Conservation (phyloP, 805 yeast species). For the Nakazawaea ernobii region DNA sequence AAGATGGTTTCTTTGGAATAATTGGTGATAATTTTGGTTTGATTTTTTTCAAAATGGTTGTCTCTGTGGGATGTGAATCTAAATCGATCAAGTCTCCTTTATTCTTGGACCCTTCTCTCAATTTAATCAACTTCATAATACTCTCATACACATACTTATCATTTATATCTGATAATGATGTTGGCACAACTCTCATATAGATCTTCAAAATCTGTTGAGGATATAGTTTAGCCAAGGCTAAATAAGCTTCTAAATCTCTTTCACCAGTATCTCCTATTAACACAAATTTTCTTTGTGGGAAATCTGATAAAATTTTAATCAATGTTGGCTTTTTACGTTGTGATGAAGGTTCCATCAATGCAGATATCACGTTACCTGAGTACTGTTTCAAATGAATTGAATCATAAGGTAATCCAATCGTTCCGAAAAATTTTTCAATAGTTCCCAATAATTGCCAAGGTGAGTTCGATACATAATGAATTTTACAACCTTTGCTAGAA, state of each 20-base stretch:
- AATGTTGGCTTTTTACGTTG: slow-evolving; percentile 72
- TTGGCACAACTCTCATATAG: slow-evolving; percentile 71
- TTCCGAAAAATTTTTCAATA: slow-evolving; percentile 49
- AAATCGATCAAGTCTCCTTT: slow-evolving; percentile 31
- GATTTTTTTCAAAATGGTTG: not conserved
- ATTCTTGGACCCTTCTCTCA: slow-evolving; percentile 14
- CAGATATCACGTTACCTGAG: slow-evolving; percentile 72
- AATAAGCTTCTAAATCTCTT: slow-evolving; percentile 88
- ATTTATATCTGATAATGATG: slow-evolving; percentile 56
- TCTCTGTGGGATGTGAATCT: slow-evolving; percentile 14
- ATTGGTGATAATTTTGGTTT: slow-evolving; percentile 27
- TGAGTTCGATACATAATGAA: slow-evolving; percentile 92
- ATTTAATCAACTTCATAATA: not conserved
- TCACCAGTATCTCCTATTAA: slow-evolving; percentile 96
- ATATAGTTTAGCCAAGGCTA: slow-evolving; percentile 52
- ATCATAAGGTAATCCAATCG: slow-evolving; percentile 63
- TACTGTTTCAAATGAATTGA: slow-evolving; percentile 87
- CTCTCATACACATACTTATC: slow-evolving; percentile 22
- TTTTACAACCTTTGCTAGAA: slow-evolving; percentile 34
- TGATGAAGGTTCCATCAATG: slow-evolving; percentile 81
- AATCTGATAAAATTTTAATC: slow-evolving; percentile 59
- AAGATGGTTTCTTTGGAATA: slow-evolving; percentile 42
- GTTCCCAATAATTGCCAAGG: slow-evolving; percentile 84
- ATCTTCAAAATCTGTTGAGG: slow-evolving; percentile 70
- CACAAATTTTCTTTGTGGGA: slow-evolving; percentile 71